Base-by-base conservation (phyloP, 1,284 basidiomycete species). In the Vanrija sp. region DNA sequence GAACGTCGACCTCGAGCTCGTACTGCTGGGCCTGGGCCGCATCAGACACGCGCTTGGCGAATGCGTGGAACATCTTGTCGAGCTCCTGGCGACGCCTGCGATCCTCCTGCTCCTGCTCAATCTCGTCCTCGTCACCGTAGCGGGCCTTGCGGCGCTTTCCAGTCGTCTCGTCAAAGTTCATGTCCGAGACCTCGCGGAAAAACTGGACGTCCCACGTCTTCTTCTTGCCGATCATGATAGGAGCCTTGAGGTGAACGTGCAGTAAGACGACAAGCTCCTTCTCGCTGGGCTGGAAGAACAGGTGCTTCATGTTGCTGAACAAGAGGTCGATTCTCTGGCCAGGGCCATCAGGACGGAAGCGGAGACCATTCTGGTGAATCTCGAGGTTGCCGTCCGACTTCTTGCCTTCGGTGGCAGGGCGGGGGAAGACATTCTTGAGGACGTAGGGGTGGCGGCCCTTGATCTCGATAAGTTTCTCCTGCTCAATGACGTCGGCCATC, bases 261-360 rank as follows among this genome's bases (percentile, higher is more conserved):
- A 98, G 84, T 57, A 98, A 88, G 50, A 97, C 95, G 57, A 98
- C 83, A 45, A 98, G 80, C 76, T 99, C 96, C 67, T 92, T 88
- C 65, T 99, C 96, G 71, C 95, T 98, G 6, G 96, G 94, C 73
- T 98, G 96, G 84, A 98, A 98, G 80, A 98, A 97, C 23, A 98
- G 81, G 76, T 98, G 96, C 78, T 96, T 97, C 80, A 99, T 88
- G 75, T 99, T 99, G 79, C 85, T 88, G 80, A 98, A 98, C 14
- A 98, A 81, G 19, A 99, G 83, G 73, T 97, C 92, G 61, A 96
- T 88, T 78, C 88, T 92, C 74, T 61, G 46, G 23, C 65, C 66
- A 1, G 94, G 91, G 1, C 91, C 90, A 72, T 89, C 85, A 0
- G 89, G 88, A 18, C 91, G 91, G 66, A 90, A 98, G 40, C 95